Evolutionary conservation across 2,329 filamentous ascomycete genomes (phyloP).

Genomic region (Aspergillus fumigatus): DNA sequence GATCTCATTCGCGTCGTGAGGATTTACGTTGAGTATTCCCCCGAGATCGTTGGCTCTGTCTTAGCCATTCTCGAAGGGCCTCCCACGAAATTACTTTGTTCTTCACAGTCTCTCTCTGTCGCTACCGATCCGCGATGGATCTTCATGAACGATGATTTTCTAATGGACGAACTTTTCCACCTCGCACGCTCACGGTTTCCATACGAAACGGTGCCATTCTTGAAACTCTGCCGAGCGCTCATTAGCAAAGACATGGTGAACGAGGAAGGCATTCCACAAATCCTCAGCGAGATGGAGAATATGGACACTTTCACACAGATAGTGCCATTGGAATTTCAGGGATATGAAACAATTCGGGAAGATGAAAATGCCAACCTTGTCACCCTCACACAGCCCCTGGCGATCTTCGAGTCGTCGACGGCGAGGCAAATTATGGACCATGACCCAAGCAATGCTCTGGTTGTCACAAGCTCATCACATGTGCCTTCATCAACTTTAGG

Average conservation of each 20-base stretch:
- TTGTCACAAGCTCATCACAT: constrained; percentile 34
- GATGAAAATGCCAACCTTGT: constrained; percentile 82
- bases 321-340: constrained; percentile 66
- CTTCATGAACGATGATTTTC: constrained; percentile 53
- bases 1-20: constrained; percentile 67
- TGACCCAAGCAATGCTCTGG: constrained; percentile 27
- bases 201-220: constrained; percentile 75
- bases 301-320: constrained; percentile 73
- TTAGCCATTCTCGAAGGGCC: constrained; percentile 58
- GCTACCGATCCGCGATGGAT: constrained; percentile 41
- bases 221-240: constrained; percentile 66
- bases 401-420: constrained; percentile 36
- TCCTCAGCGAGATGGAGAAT: constrained; percentile 62
- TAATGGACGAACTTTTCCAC: constrained; percentile 58
- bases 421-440: constrained; percentile 19
- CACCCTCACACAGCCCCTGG: constrained; percentile 56
- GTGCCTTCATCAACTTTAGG: constrained; percentile 39
- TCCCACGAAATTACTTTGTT: constrained; percentile 15
- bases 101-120: constrained; percentile 12
- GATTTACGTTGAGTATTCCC: constrained; percentile 65
- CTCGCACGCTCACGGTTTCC: constrained; percentile 75
- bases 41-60: constrained; percentile 64
- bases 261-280: constrained; percentile 46
- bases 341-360: constrained; percentile 74
- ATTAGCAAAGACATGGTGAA: constrained; percentile 44